A percentile compares a stretch with the other conserved stretches of the same genome.
These are phyloP conservation scores for Evansstolkia leycettana DNA, from an alignment of 495 filamentous ascomycete genomes.

Conservation along the genomic window DNA sequence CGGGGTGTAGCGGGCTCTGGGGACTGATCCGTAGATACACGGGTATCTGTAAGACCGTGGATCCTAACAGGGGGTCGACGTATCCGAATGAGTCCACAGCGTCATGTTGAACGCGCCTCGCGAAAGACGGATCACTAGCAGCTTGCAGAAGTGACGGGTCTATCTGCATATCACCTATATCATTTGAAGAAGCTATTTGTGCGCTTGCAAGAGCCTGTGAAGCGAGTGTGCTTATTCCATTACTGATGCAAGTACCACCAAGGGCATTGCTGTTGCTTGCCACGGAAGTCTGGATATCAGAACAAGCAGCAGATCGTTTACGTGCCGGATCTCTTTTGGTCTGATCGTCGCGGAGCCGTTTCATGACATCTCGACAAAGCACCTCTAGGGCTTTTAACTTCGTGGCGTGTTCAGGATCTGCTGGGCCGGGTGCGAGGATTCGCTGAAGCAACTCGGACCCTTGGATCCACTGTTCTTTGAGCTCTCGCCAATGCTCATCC, in stretches of 20 bases:
- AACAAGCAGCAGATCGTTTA: conserved; percentile 26
- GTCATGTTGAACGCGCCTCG: conserved; percentile 28
- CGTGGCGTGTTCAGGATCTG: conserved; percentile 40
- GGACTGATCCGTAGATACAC: conserved; percentile 55
- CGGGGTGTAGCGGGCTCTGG: conserved; percentile 32
- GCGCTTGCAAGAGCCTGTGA: conserved; percentile 39
- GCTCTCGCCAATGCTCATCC: conserved; percentile 55
- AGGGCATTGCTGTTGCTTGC: conserved; percentile 10
- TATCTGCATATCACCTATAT: conserved; percentile 49
- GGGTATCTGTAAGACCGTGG: conserved; percentile 26
- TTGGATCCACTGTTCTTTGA: conserved; percentile 58
- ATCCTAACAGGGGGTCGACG: conserved; percentile 21
- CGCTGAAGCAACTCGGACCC: conserved; percentile 42
- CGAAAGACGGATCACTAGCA: conserved; percentile 36
- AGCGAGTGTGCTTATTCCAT: conserved; percentile 40
- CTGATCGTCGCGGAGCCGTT: conserved; percentile 58
- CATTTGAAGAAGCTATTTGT: conserved; percentile 24
- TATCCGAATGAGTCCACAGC: conserved; percentile 24
- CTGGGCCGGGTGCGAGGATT: conserved; percentile 40
- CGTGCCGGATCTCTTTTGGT: conserved; percentile 43
- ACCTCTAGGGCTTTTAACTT: conserved; percentile 58
- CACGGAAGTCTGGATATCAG: conserved; percentile 15
- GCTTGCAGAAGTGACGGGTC: conserved; percentile 48
- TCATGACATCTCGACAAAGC: conserved; percentile 61
- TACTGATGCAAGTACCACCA: conserved; percentile 20